Percentiles rank a stretch among this genome's conserved stretches.
Evolutionary conservation across 202 grass and related monocot species (phyloP).

Genomic region (Schoenoplectus tabernaemontani): DNA sequence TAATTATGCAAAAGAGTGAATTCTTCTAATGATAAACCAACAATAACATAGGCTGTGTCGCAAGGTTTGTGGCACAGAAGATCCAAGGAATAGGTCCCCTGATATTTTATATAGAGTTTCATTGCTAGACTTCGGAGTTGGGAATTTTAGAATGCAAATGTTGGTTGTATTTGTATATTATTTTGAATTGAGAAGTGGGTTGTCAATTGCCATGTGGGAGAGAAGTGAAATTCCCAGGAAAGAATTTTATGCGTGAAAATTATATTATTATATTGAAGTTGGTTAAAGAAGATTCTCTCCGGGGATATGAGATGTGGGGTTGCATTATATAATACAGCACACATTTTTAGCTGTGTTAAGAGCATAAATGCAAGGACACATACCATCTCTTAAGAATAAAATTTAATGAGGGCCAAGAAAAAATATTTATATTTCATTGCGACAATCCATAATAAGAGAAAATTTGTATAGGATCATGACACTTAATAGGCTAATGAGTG

Average conservation of each 20-base stretch:
- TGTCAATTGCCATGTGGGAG: slow-evolving; percentile 20
- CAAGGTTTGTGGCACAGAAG: not conserved
- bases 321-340: not conserved
- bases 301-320: not conserved
- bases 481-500: not conserved
- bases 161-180: slow-evolving; percentile 30
- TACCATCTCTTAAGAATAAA: not conserved
- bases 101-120: not conserved
- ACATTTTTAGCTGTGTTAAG: not conserved
- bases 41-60: not conserved
- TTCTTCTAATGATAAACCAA: not conserved
- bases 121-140: slow-evolving; percentile 4
- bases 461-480: not conserved
- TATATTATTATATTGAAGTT: not conserved
- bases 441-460: not conserved
- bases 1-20: not conserved
- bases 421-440: not conserved
- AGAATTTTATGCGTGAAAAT: slow-evolving; percentile 1
- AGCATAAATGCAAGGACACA: not conserved
- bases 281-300: slow-evolving; percentile 2
- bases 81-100: not conserved
- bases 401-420: not conserved
- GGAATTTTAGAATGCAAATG: slow-evolving; percentile 15
- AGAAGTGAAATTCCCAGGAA: not conserved
- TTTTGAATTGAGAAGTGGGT: slow-evolving; percentile 16